Percentiles rank a stretch among this genome's conserved stretches.
Evolutionary conservation across 768 basidiomycete genomes (phyloP).

Genomic region (Albatrellus ellisii): DNA sequence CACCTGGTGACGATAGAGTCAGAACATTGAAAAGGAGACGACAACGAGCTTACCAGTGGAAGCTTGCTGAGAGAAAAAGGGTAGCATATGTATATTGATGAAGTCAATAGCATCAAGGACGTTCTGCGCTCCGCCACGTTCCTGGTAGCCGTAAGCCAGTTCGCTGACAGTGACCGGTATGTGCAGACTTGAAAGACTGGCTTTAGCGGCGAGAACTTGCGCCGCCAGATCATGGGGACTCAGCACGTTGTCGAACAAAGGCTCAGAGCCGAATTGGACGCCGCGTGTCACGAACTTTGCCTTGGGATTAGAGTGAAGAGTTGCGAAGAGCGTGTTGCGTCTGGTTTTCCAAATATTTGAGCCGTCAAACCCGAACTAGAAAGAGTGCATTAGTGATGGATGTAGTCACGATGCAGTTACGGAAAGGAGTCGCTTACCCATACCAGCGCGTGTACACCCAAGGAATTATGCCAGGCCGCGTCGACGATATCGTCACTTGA

Average conservation of each 20-base stretch:
- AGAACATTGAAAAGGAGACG: neutral
- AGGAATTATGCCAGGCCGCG: constrained; percentile 53
- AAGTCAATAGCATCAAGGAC: constrained; percentile 48
- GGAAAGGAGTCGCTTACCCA: constrained; percentile 41
- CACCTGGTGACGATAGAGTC: constrained; percentile 23
- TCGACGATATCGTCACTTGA: constrained; percentile 45
- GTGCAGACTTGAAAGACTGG: constrained; percentile 33
- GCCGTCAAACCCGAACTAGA: constrained; percentile 20
- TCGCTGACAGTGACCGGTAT: constrained; percentile 54
- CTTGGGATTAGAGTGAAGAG: constrained; percentile 17
- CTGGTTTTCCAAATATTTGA: constrained; percentile 15
- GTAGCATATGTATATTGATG: constrained; percentile 59
- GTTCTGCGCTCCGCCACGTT: constrained; percentile 34
- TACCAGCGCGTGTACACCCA: constrained; percentile 63
- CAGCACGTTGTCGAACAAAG: constrained; percentile 46
- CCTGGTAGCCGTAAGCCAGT: constrained; percentile 29
- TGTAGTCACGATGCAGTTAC: neutral
- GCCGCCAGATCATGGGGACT: constrained; percentile 31
- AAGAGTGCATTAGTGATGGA: neutral
- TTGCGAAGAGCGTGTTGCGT: constrained; percentile 17
- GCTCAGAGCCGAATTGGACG: constrained; percentile 63
- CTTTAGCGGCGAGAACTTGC: constrained; percentile 37
- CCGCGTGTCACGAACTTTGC: constrained; percentile 53
- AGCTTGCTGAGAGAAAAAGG: constrained; percentile 48
- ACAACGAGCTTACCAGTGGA: constrained; percentile 33